Conservation (phyloP, 2,329 filamentous ascomycete genomes). For the Fusarium nurragi region DNA sequence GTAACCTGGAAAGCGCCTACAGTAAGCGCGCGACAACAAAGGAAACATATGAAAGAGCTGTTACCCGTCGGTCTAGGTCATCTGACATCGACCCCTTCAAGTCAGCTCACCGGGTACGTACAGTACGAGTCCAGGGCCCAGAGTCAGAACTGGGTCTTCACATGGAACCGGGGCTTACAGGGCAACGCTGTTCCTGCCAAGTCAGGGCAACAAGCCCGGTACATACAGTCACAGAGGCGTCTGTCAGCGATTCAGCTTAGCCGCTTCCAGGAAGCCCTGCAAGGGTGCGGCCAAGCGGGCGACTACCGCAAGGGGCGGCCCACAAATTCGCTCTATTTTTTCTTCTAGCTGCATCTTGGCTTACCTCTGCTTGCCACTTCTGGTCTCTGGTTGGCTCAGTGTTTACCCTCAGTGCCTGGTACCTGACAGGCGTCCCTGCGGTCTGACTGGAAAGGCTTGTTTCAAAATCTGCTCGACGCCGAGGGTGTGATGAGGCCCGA, state of each 20-base stretch:
- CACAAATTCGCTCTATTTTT: slow-evolving; percentile 40
- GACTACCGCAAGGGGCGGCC: slow-evolving; percentile 21
- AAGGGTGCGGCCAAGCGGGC: slow-evolving; percentile 24
- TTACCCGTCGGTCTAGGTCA: too few relatives aligned
- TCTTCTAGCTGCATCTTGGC: slow-evolving; percentile 41
- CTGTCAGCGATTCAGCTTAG: slow-evolving; percentile 37
- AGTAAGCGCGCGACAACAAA: slow-evolving; percentile 28
- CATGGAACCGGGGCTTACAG: not conserved
- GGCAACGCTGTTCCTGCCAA: slow-evolving; percentile 11
- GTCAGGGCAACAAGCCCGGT: slow-evolving; percentile 21
- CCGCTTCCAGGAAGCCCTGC: slow-evolving; percentile 8
- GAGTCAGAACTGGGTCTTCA: not conserved
- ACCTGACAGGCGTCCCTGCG: slow-evolving; percentile 56
- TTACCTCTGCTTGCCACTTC: slow-evolving; percentile 11
- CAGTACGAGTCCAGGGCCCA: slow-evolving; percentile 22
- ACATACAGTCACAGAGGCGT: slow-evolving; percentile 2
- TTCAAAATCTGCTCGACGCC: slow-evolving; percentile 28
- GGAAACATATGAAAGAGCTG: not conserved
- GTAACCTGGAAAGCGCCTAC: not conserved
- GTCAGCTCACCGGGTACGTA: too few relatives aligned
- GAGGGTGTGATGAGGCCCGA: slow-evolving; percentile 16
- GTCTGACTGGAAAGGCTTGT: slow-evolving; percentile 51
- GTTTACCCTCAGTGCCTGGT: slow-evolving; percentile 50
- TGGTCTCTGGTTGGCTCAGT: slow-evolving; percentile 46
- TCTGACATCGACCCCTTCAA: too few relatives aligned